Percentiles rank a stretch among this genome's conserved stretches.
These are phyloP conservation scores for Madurella mycetomatis DNA, from an alignment of 2,329 filamentous ascomycete genomes.

Conservation along the genomic window DNA sequence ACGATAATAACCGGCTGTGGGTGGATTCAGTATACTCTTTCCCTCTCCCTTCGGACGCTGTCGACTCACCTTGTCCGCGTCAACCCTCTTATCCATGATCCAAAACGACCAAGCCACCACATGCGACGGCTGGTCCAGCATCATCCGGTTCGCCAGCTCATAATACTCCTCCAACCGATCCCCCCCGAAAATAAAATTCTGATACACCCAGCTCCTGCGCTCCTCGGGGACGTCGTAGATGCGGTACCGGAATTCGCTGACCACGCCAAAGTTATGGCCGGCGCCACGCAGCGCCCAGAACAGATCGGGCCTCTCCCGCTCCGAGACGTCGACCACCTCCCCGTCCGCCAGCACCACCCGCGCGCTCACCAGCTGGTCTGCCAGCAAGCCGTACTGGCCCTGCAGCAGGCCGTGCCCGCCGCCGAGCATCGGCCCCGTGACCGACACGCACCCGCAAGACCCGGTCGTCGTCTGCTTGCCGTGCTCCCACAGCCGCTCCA, in stretches of 20 bases:
- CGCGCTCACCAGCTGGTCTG: slow-evolving; percentile 55
- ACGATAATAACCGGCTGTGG: slow-evolving; percentile 10
- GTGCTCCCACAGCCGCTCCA: neutral
- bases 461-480: slow-evolving; percentile 11
- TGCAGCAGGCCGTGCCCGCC: slow-evolving; percentile 59
- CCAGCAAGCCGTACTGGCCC: slow-evolving; percentile 63
- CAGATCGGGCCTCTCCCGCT: slow-evolving; percentile 51
- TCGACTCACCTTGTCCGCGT: slow-evolving; percentile 5
- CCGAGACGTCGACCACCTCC: slow-evolving; percentile 49
- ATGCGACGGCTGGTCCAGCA: slow-evolving; percentile 2
- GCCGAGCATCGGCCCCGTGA: slow-evolving; percentile 1
- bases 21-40: neutral
- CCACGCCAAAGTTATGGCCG: slow-evolving; percentile 45
- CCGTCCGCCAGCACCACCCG: slow-evolving; percentile 64
- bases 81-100: neutral
- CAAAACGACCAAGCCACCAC: slow-evolving; percentile 8
- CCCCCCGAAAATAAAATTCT: slow-evolving; percentile 10
- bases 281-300: slow-evolving; percentile 64
- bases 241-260: slow-evolving; percentile 4
- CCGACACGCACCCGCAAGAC: slow-evolving; percentile 6
- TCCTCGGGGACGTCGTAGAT: too few species aligned
- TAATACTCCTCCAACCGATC: slow-evolving; percentile 14
- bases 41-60: neutral
- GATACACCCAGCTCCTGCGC: slow-evolving; percentile 8
- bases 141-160: slow-evolving; percentile 1